Conservation (phyloP, 768 basidiomycete species). For the Lentinula lateritia region DNA sequence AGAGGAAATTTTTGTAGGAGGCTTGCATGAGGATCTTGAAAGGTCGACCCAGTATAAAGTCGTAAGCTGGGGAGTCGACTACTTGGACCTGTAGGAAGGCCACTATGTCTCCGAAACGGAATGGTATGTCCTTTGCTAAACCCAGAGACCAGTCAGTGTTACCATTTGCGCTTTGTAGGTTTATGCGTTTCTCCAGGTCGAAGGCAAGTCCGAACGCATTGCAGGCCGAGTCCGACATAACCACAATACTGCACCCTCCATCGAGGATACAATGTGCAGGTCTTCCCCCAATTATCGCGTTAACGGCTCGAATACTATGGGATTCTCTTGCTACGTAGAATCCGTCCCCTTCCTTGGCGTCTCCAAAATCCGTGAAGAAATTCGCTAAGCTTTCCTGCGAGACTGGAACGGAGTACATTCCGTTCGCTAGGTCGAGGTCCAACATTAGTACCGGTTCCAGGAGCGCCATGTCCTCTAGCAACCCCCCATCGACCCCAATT, state of each 20-base stretch:
- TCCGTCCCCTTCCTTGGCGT: background rate
- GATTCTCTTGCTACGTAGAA: background rate
- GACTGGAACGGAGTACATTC: too few relatives aligned
- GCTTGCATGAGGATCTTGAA: conserved; percentile 8
- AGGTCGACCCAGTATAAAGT: conserved; percentile 9
- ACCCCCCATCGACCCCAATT: background rate
- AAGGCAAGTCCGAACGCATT: background rate
- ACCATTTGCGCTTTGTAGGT: background rate
- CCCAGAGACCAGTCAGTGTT: conserved; percentile 1
- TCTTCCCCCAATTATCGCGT: background rate
- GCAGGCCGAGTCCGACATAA: background rate
- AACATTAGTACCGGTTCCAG: background rate
- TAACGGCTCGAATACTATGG: background rate
- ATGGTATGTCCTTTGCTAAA: conserved; percentile 9
- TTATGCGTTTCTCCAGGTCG: background rate
- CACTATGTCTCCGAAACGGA: background rate
- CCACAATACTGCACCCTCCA: background rate
- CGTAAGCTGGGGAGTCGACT: conserved; percentile 7
- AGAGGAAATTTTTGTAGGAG: background rate
- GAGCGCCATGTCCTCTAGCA: fast-evolving
- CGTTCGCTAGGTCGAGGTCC: too few relatives aligned
- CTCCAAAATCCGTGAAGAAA: background rate
- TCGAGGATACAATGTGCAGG: background rate
- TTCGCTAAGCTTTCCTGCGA: fast-evolving
- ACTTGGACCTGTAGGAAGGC: conserved; percentile 12